These are phyloP conservation scores for Flaveria sonorensis DNA, from an alignment of 129 eudicot genomes.

Conservation along the genomic window DNA sequence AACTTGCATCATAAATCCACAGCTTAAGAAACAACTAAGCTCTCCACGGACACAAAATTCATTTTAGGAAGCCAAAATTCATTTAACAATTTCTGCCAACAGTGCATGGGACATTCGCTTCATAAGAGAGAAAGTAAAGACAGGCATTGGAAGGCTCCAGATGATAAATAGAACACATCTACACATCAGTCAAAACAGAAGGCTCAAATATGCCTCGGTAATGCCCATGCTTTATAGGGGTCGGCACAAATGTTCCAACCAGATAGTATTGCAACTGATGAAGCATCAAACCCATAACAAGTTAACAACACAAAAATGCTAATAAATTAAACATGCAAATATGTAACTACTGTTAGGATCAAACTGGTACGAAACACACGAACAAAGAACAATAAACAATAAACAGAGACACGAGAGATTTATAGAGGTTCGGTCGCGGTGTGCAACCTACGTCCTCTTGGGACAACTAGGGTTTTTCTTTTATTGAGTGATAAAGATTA, in stretches of 20 bases:
- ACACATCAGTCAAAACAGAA: slow-evolving; percentile 1
- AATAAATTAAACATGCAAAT: neutral
- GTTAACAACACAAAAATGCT: neutral
- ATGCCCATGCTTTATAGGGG: neutral
- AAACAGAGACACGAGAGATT: too few relatives aligned
- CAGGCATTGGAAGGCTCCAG: neutral
- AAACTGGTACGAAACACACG: too few relatives aligned
- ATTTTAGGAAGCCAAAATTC: neutral
- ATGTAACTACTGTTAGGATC: too few relatives aligned
- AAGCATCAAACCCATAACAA: slow-evolving; percentile 4
- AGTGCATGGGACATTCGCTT: too few relatives aligned
- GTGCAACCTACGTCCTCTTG: too few relatives aligned
- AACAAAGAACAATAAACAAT: too few relatives aligned
- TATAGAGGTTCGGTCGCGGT: too few relatives aligned
- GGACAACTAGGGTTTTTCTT: too few relatives aligned
- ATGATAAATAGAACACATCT: neutral
- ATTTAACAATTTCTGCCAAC: neutral
- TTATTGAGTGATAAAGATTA: too few relatives aligned
- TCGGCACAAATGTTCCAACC: neutral
- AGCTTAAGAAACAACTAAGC: neutral
- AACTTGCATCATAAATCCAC: slow-evolving; percentile 7
- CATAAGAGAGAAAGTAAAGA: neutral
- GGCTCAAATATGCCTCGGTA: neutral
- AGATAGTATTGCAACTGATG: neutral
- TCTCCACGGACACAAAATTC: neutral